These are phyloP conservation scores for Pythium biforme DNA, from an alignment of 352 stramenopile genomes.

Conservation along the genomic window DNA sequence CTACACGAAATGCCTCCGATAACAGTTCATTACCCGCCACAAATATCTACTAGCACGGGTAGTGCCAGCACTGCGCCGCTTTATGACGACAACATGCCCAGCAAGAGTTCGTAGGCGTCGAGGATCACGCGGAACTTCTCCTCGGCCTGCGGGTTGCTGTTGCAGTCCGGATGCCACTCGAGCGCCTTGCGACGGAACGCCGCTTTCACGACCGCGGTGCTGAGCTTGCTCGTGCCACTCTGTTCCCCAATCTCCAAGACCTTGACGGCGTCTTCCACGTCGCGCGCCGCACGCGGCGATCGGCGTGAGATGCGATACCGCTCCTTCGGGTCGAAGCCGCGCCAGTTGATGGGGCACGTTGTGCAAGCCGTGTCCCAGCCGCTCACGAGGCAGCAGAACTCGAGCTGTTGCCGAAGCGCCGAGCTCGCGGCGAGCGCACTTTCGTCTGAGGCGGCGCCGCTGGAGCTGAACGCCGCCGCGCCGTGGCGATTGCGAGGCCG, in stretches of 20 bases:
- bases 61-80: not conserved
- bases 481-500: too few relatives aligned
- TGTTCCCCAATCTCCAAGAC: slow-evolving; percentile 3
- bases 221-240: not conserved
- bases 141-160: slow-evolving; percentile 65
- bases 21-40: slow-evolving; percentile 19
- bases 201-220: slow-evolving; percentile 39
- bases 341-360: slow-evolving; percentile 71
- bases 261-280: slow-evolving; percentile 16
- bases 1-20: slow-evolving; percentile 10
- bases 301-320: slow-evolving; percentile 24
- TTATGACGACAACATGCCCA: slow-evolving; percentile 23
- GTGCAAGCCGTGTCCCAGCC: slow-evolving; percentile 60
- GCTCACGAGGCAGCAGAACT: slow-evolving; percentile 71
- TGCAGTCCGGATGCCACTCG: slow-evolving; percentile 93
- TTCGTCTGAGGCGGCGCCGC: slow-evolving; percentile 14
- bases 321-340: slow-evolving; percentile 55
- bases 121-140: slow-evolving; percentile 87
- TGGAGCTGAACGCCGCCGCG: slow-evolving; percentile 12
- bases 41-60: slow-evolving; percentile 6
- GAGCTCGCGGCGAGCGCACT: slow-evolving; percentile 28
- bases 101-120: slow-evolving; percentile 85
- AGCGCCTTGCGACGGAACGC: slow-evolving; percentile 75
- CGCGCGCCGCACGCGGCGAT: not conserved
- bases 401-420: slow-evolving; percentile 49